Percentiles rank a stretch among this genome's conserved stretches.
Conservation (phyloP, 2,329 filamentous ascomycete genomes). For the Colletotrichum noveboracense region DNA sequence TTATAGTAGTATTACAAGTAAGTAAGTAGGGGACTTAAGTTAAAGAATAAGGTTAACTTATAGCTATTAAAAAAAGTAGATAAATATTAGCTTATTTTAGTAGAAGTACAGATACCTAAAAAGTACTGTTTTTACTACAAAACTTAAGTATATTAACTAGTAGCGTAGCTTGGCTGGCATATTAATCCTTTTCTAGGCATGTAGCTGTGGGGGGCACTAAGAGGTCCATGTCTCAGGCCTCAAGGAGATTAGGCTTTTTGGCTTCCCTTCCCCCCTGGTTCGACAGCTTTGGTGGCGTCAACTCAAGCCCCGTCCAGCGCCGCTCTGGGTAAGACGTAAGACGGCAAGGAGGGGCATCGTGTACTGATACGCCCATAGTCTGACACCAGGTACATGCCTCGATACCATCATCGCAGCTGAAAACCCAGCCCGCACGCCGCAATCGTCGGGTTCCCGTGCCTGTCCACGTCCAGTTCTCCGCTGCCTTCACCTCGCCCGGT, state of each 20-base stretch:
- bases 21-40: too few species aligned
- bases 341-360: neutral
- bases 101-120: too few species aligned
- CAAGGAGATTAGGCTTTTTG: neutral
- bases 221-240: too few species aligned
- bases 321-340: neutral
- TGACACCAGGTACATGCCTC: neutral
- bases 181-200: too few species aligned
- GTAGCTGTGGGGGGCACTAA: too few species aligned
- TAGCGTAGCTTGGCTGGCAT: too few species aligned
- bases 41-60: too few species aligned
- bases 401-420: neutral
- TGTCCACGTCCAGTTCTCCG: neutral
- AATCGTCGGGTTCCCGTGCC: neutral
- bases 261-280: neutral
- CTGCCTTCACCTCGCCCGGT: neutral
- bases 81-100: too few species aligned
- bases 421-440: neutral
- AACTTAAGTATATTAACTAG: too few species aligned
- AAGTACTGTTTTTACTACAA: too few species aligned
- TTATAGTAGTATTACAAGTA: too few species aligned
- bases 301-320: neutral
- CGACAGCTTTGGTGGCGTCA: neutral
- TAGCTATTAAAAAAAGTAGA: too few species aligned
- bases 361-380: neutral